Percentiles rank a stretch among this genome's conserved stretches.
Conservation (phyloP, 306 rosid species). For the Pyrus bretschneideri region DNA sequence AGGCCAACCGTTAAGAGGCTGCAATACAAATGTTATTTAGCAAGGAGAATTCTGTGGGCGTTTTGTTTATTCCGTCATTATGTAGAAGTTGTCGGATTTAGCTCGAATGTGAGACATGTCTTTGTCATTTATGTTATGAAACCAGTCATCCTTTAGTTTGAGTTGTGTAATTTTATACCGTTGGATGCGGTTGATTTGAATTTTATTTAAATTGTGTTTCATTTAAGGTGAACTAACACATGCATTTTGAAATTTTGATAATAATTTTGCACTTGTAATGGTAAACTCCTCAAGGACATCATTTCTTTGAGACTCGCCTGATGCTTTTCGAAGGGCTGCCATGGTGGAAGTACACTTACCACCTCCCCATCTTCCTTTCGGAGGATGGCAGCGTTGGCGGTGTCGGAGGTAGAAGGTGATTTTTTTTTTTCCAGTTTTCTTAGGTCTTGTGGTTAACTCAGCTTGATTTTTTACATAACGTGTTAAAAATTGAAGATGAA, state of each 20-base stretch:
- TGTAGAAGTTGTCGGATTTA: not conserved
- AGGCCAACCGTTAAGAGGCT: slow-evolving; percentile 45
- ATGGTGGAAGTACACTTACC: too few species aligned
- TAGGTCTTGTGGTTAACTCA: not conserved
- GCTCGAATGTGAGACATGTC: not conserved
- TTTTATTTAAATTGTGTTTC: not conserved
- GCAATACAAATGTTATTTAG: not conserved
- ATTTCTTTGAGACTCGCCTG: too few species aligned
- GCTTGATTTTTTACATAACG: not conserved
- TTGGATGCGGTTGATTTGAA: not conserved
- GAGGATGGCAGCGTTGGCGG: not conserved
- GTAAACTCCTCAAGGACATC: too few species aligned
- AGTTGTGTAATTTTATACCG: too few species aligned
- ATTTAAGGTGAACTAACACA: not conserved
- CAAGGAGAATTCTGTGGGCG: slow-evolving; percentile 6
- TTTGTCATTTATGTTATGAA: not conserved
- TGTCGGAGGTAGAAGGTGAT: not conserved
- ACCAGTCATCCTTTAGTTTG: not conserved
- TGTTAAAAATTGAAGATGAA: too few species aligned
- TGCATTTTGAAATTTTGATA: not conserved
- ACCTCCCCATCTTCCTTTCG: not conserved
- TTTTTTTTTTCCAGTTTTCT: not conserved
- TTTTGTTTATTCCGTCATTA: not conserved
- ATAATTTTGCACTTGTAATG: not conserved
- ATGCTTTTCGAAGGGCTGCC: too few species aligned